These are phyloP conservation scores for Pythium sp. DNA, from an alignment of 352 stramenopile species.

Conservation along the genomic window DNA sequence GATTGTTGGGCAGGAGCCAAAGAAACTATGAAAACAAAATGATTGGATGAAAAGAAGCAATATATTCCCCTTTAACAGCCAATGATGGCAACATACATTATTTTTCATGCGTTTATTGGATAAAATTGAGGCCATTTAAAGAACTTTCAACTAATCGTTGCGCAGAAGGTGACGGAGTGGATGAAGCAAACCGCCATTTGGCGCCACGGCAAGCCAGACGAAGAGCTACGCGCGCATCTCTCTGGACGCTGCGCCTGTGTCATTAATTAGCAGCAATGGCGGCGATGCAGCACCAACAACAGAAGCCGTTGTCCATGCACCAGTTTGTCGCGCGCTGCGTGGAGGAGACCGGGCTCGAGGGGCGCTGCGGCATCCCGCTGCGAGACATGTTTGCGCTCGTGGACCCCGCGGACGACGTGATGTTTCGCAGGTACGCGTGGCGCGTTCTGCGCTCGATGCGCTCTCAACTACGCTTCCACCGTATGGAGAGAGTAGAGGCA, in stretches of 20 bases:
- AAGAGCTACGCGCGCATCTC: not conserved
- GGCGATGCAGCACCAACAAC: constrained; percentile 3
- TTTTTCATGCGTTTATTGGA: not conserved
- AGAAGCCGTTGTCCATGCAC: constrained; percentile 40
- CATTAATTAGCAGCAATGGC: constrained; percentile 8
- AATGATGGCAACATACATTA: not conserved
- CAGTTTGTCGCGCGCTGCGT: constrained; percentile 73
- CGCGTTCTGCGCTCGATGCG: constrained; percentile 54
- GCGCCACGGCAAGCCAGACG: not conserved
- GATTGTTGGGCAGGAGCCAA: constrained; percentile 1
- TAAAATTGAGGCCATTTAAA: not conserved
- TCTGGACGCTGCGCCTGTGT: not conserved
- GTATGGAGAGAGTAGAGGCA: constrained; percentile 36
- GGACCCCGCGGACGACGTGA: constrained; percentile 49
- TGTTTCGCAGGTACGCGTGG: constrained; percentile 64
- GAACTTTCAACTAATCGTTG: not conserved
- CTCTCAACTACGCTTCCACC: constrained; percentile 57
- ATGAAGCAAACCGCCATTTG: not conserved
- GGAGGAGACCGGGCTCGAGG: constrained; percentile 79
- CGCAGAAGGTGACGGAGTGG: not conserved
- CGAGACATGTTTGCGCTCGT: constrained; percentile 55
- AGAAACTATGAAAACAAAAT: not conserved
- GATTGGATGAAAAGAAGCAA: not conserved
- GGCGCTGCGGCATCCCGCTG: constrained; percentile 64
- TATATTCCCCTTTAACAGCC: not conserved